Base-by-base conservation (phyloP, 495 filamentous ascomycete species). In the Glarea lozoyensis region DNA sequence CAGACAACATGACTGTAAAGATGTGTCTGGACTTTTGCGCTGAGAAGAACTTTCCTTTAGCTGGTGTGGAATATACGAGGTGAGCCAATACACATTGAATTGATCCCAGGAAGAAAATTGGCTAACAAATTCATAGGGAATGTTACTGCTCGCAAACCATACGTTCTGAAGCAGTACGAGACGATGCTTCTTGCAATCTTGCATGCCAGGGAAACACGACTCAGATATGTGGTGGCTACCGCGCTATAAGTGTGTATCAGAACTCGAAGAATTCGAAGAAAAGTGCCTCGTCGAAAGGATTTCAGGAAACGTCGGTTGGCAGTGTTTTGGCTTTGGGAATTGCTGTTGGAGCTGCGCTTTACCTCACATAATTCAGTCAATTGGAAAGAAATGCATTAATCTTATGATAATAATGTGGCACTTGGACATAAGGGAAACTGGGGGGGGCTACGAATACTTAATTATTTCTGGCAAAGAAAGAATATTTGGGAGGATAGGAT, bases 81-180 rank as follows among this genome's bases (percentile, higher is more conserved):
- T 68, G 17, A n/a, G 64, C n/a, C n/a, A n/a, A n/a, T n/a, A n/a
- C n/a, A n/a, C n/a, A n/a, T n/a, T n/a, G n/a, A n/a, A n/a, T n/a
- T n/a, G n/a, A n/a, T n/a, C n/a, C n/a, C n/a, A n/a, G n/a, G n/a
- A n/a, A n/a, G n/a, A n/a, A n/a, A n/a, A n/a, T n/a, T n/a, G n/a
- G n/a, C n/a, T n/a, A n/a, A n/a, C n/a, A n/a, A n/a, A n/a, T n/a
- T n/a, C n/a, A 10, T 29, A 66, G 64, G 24, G 68, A 75, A 62
- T 75, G 71, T 61, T 73, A 67, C 62, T 75, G 69, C 48, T 60
- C 65, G 6, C 48, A 62, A 19, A 40, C 43, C 2, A 25, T 73
- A 5, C 60, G 55, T 4, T n/a, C n/a, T n/a, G n/a, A n/a, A n/a
- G n/a, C n/a, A n/a, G n/a, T n/a, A n/a, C n/a, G n/a, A n/a, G n/a